Evolutionary conservation across 192 early-diverging fungal genomes (phyloP).

Genomic region (Chytriomyces sp.): DNA sequence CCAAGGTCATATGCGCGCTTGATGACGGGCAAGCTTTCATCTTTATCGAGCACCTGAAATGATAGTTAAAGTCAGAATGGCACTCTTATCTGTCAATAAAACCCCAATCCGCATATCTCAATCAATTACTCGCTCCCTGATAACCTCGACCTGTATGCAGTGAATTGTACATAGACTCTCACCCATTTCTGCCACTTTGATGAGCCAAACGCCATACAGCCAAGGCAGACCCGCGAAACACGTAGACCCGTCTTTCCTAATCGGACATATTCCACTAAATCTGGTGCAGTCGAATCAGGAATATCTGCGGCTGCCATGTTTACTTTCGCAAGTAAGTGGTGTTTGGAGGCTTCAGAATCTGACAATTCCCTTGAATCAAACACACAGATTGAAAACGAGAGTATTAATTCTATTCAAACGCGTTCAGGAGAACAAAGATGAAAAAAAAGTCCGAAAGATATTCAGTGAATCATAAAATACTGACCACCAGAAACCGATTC

Average conservation of each 20-base stretch:
- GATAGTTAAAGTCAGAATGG: not conserved
- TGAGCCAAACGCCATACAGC: constrained; percentile 50
- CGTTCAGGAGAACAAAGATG: too few species aligned
- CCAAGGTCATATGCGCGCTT: constrained; percentile 51
- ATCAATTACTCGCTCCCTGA: too few species aligned
- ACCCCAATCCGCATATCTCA: too few species aligned
- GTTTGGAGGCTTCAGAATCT: constrained; percentile 1
- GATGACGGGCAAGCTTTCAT: constrained; percentile 45
- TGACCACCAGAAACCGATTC: too few species aligned
- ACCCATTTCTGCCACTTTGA: constrained; percentile 34
- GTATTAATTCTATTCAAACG: too few species aligned
- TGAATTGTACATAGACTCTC: not conserved
- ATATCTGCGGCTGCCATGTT: constrained; percentile 5
- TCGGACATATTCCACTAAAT: constrained; percentile 38
- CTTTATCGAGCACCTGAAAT: constrained; percentile 27
- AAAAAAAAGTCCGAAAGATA: too few species aligned
- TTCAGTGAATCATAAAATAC: too few species aligned
- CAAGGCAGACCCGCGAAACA: constrained; percentile 50
- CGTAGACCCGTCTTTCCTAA: constrained; percentile 43
- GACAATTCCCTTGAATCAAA: too few species aligned
- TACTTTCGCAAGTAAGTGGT: not conserved
- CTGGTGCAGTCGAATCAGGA: constrained; percentile 4
- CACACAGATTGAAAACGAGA: too few species aligned
- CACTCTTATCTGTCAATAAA: too few species aligned
- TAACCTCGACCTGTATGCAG: not conserved